A percentile compares a stretch with the other conserved stretches of the same genome.
Conservation (phyloP, 1,139 yeast genomes). For the Ogataea hybrid region DNA sequence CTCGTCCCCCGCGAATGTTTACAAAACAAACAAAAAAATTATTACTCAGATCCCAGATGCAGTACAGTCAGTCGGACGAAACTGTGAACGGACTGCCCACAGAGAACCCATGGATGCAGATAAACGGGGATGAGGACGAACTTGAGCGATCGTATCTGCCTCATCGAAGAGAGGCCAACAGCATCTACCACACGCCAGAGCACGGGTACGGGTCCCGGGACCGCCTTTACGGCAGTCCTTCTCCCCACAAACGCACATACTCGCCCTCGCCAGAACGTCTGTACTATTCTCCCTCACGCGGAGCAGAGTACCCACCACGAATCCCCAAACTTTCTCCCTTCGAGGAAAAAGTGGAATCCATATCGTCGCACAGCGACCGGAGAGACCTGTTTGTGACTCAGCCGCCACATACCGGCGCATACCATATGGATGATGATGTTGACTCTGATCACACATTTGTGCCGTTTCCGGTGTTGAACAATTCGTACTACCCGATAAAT, state of each 20-base stretch:
- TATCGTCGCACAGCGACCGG: slow-evolving; percentile 1
- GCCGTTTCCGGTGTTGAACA: slow-evolving; percentile 30
- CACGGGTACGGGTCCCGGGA: slow-evolving; percentile 5
- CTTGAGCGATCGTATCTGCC: slow-evolving; percentile 8
- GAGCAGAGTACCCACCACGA: slow-evolving; percentile 2
- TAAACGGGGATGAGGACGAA: slow-evolving; percentile 4
- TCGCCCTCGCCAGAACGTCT: slow-evolving; percentile 11
- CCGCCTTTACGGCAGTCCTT: slow-evolving; percentile 7
- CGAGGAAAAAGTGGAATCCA: slow-evolving; percentile 9
- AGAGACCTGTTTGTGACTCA: slow-evolving; percentile 4
- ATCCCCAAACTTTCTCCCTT: slow-evolving; percentile 14
- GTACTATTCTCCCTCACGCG: slow-evolving; percentile 19
- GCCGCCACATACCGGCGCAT: slow-evolving; percentile 21
- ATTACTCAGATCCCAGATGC: slow-evolving; percentile 2
- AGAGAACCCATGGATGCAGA: slow-evolving; percentile 6
- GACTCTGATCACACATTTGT: slow-evolving; percentile 23
- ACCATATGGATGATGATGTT: slow-evolving; percentile 27
- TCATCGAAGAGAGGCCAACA: slow-evolving; percentile 1
- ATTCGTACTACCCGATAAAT: slow-evolving; percentile 32
- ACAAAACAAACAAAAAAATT: slow-evolving; percentile 9
- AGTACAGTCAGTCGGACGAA: slow-evolving; percentile 5
- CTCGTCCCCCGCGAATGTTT: slow-evolving; percentile 7
- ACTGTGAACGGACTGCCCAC: slow-evolving; percentile 5
- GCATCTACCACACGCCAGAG: slow-evolving; percentile 10
- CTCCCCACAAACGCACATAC: slow-evolving; percentile 3